These are phyloP conservation scores for Gastrodia elata DNA, from an alignment of 106 monocot species.

Conservation along the genomic window DNA sequence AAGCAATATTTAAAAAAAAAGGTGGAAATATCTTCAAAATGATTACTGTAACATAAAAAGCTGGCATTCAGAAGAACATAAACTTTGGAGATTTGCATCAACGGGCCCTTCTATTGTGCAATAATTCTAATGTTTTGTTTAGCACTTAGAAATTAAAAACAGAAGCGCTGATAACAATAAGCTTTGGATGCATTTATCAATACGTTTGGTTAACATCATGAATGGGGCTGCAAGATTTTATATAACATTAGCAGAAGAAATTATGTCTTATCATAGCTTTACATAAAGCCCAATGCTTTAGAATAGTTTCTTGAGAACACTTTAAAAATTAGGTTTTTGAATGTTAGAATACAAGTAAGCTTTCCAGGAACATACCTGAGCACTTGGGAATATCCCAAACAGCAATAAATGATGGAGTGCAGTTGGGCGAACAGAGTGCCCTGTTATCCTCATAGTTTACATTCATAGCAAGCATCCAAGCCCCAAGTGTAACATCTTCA, in stretches of 20 bases:
- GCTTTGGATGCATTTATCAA: background rate
- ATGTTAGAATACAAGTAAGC: background rate
- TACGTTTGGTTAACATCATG: background rate
- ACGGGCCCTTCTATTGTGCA: background rate
- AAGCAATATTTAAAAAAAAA: background rate
- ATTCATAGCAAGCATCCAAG: slow-evolving; percentile 99
- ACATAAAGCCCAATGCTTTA: background rate
- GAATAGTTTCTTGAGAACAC: background rate
- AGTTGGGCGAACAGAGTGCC: slow-evolving; percentile 52
- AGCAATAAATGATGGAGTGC: slow-evolving; percentile 76
- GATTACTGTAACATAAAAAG: background rate
- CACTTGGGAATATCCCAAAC: slow-evolving; percentile 98
- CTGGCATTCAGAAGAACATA: background rate
- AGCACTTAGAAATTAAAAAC: no score
- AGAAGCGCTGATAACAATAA: background rate
- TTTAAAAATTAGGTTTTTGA: background rate
- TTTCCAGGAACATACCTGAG: slow-evolving; percentile 47
- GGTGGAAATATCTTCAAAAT: background rate
- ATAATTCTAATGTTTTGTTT: background rate
- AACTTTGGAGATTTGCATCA: background rate
- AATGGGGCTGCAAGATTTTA: background rate
- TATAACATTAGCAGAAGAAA: background rate
- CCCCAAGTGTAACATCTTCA: slow-evolving; percentile 89
- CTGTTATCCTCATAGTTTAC: slow-evolving; percentile 83
- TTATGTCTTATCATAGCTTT: background rate